Evolutionary conservation across 1,139 yeast genomes (phyloP).

Genomic region (Hemisphaericaspora subhashii): DNA sequence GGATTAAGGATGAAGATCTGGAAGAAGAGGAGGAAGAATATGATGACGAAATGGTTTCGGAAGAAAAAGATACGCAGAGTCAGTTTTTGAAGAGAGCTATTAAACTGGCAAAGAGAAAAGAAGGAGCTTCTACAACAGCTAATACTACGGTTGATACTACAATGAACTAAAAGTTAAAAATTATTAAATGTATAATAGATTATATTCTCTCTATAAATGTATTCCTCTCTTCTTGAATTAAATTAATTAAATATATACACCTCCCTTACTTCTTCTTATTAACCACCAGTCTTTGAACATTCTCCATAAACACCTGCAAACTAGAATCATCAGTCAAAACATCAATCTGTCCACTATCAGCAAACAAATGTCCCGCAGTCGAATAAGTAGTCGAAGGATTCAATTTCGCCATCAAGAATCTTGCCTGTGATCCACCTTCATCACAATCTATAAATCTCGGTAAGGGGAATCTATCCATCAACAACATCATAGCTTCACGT

Average conservation of each 20-base stretch:
- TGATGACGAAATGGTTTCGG: constrained; percentile 15
- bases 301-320: constrained; percentile 67
- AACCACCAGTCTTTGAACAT: constrained; percentile 41
- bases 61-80: constrained; percentile 20
- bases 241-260: neutral
- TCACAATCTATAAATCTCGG: constrained; percentile 75
- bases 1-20: neutral
- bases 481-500: constrained; percentile 63
- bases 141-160: no score
- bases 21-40: constrained; percentile 9
- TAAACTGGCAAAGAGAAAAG: constrained; percentile 24
- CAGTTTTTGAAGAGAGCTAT: constrained; percentile 32
- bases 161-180: neutral
- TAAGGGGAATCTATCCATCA: constrained; percentile 69
- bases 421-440: constrained; percentile 77
- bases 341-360: constrained; percentile 28
- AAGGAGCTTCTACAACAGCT: neutral
- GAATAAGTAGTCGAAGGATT: constrained; percentile 71
- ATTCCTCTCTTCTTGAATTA: no score
- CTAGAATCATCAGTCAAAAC: constrained; percentile 71
- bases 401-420: constrained; percentile 71
- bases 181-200: neutral
- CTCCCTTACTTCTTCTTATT: constrained; percentile 7
- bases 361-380: constrained; percentile 35
- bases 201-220: no score